Evolutionary conservation across 1,284 basidiomycete genomes (phyloP).

Genomic region (Neonothopanus nambi): DNA sequence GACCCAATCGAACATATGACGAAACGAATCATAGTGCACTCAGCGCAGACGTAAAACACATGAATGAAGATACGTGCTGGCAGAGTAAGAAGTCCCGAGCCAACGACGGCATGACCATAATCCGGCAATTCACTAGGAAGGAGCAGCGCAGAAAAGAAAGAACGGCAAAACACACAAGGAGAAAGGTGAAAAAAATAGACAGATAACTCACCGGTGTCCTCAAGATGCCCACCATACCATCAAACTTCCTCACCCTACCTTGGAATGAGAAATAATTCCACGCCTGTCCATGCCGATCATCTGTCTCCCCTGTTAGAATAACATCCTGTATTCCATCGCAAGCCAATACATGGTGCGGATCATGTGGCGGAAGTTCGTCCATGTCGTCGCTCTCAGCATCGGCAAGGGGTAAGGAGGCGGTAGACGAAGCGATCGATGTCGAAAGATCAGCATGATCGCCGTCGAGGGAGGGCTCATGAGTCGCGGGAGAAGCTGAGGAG

Average conservation of each 20-base stretch:
- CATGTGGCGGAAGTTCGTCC: constrained; percentile 19
- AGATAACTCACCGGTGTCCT: constrained; percentile 42
- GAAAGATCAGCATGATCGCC: background rate
- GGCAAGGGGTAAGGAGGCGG: background rate
- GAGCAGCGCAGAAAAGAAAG: background rate
- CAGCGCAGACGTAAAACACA: no score
- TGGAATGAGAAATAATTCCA: constrained; percentile 62
- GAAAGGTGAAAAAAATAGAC: constrained; percentile 3
- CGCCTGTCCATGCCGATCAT: constrained; percentile 53
- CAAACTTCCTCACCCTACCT: constrained; percentile 66
- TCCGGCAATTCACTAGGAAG: background rate
- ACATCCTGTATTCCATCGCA: constrained; percentile 60
- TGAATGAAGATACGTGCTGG: no score
- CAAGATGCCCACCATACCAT: constrained; percentile 66
- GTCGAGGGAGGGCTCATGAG: background rate
- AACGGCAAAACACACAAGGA: background rate
- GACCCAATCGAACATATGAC: no score
- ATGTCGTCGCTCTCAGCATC: background rate
- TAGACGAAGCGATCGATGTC: background rate
- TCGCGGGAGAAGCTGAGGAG: no score
- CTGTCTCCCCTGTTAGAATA: constrained; percentile 62
- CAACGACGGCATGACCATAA: no score
- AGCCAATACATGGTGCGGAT: constrained; percentile 20
- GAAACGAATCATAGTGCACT: no score
- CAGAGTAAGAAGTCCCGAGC: no score